phyloP scores from a whole-genome alignment of 2,329 filamentous ascomycete genomes.

The Trichophyton verrucosum region DNA sequence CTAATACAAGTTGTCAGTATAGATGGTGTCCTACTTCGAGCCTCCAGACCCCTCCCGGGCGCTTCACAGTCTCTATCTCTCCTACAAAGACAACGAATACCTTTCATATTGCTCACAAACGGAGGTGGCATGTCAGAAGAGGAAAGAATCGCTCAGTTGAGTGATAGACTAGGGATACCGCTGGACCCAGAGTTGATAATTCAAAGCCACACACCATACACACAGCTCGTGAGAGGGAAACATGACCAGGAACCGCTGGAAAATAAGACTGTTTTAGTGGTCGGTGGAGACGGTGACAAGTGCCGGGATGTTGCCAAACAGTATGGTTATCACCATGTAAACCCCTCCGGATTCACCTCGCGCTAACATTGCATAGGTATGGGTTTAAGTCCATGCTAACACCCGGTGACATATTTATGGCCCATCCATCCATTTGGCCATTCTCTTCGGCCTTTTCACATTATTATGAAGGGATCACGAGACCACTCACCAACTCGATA shows the following conservation, averaged over 20 bases:
- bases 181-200: conserved; percentile 62
- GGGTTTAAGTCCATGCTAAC: conserved; percentile 75
- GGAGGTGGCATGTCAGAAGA: conserved; percentile 77
- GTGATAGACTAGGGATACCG: conserved; percentile 49
- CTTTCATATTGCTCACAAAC: conserved; percentile 92
- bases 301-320: conserved; percentile 62
- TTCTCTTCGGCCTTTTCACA: conserved; percentile 57
- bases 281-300: conserved; percentile 54
- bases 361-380: conserved; percentile 34
- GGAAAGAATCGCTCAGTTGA: conserved; percentile 59
- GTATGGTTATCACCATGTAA: conserved; percentile 26
- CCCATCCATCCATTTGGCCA: conserved; percentile 67
- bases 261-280: conserved; percentile 60
- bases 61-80: conserved; percentile 61
- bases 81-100: conserved; percentile 62
- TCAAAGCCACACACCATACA: conserved; percentile 83
- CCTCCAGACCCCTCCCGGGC: conserved; percentile 63
- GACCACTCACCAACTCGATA: conserved; percentile 25
- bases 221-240: conserved; percentile 52
- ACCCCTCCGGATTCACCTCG: background rate
- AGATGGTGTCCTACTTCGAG: conserved; percentile 87
- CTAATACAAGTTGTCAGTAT: conserved; percentile 43
- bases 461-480: conserved; percentile 44
- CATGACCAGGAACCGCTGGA: conserved; percentile 41
- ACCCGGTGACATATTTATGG: conserved; percentile 67